Base-by-base conservation (phyloP, 2,329 filamentous ascomycete genomes). In the Microcyclosporella mali region DNA sequence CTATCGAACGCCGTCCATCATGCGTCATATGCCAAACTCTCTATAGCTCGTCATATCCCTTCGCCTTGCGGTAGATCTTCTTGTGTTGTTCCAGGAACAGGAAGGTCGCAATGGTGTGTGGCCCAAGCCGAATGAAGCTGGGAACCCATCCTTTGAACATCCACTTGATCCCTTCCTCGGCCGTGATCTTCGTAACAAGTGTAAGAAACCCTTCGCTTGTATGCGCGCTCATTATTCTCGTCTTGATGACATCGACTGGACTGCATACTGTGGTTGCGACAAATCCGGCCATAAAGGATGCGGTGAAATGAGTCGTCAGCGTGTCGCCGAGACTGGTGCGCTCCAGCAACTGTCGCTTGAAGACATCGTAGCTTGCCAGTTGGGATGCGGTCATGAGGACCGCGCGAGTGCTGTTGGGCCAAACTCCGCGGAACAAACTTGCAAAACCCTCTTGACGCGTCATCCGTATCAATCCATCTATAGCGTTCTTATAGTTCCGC, bases 81-180 rank as follows among this genome's bases (percentile, higher is more conserved):
- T 89, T 88, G 66, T 94, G 88, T 63, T 87, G 81, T 64, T 94
- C 88, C 59, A 94, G 64, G 64, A 92, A 89, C 58, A 94, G 63
- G 64, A 94, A 89, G 28, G 87, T 94, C 56, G 84, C 83, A 47
- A 94, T 85, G 6, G 87, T 94, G 70, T 94, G 88, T 28, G 79
- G 79, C 2, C 79, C 79, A 15, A 83, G 62, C 6, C 79, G 71
- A 43, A 82, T 78, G 52, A 83, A 83, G 60, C 79, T 82, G n/a
- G 88, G 88, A 35, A 89, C 80, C 86, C 87, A 94, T 47, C 88
- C 88, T 65, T 86, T 85, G 68, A 94, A 94, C 76, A 90, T 82
- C 88, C 88, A 94, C 33, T 74, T 67, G 37, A 85, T 63, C 1
- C 88, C 88, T 60, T 94, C 85, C 14, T 76, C 69, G 41, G 71